Conservation (phyloP, 192 early-diverging fungal species). For the Coemansia reversa region DNA sequence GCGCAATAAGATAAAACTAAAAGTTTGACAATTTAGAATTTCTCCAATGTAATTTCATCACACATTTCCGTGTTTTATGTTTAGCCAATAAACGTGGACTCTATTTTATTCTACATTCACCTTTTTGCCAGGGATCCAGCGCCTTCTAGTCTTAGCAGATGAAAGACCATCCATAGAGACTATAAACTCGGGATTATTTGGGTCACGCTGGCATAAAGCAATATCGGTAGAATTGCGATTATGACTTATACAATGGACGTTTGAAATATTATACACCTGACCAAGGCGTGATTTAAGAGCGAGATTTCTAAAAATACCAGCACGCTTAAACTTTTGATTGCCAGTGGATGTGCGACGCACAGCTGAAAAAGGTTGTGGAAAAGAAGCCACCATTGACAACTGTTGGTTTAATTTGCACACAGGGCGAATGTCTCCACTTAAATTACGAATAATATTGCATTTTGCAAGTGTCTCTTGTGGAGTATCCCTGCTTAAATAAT, state of each 20-base stretch:
- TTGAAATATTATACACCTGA: slow-evolving; percentile 29
- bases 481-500: slow-evolving; percentile 28
- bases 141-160: slow-evolving; percentile 1
- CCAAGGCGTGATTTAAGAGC: slow-evolving; percentile 32
- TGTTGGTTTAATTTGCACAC: slow-evolving; percentile 48
- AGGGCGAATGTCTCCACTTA: slow-evolving; percentile 31
- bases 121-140: slow-evolving; percentile 6
- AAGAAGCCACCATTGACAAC: slow-evolving; percentile 45
- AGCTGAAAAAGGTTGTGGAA: slow-evolving; percentile 34
- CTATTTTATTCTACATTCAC: too few species aligned
- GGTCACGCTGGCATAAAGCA: slow-evolving; percentile 46
- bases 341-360: slow-evolving; percentile 38
- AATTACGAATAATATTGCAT: slow-evolving; percentile 44
- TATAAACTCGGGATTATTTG: slow-evolving; percentile 45
- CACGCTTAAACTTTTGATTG: slow-evolving; percentile 34
- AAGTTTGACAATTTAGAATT: too few species aligned
- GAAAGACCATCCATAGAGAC: slow-evolving; percentile 37
- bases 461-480: slow-evolving; percentile 48
- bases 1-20: too few species aligned
- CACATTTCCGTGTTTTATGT: too few species aligned
- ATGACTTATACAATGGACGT: slow-evolving; percentile 42
- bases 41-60: too few species aligned
- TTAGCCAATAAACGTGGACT: too few species aligned
- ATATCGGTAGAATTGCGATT: slow-evolving; percentile 24
- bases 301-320: slow-evolving; percentile 41